Conservation (phyloP, 2,329 filamentous ascomycete genomes). For the Neurospora sp. region DNA sequence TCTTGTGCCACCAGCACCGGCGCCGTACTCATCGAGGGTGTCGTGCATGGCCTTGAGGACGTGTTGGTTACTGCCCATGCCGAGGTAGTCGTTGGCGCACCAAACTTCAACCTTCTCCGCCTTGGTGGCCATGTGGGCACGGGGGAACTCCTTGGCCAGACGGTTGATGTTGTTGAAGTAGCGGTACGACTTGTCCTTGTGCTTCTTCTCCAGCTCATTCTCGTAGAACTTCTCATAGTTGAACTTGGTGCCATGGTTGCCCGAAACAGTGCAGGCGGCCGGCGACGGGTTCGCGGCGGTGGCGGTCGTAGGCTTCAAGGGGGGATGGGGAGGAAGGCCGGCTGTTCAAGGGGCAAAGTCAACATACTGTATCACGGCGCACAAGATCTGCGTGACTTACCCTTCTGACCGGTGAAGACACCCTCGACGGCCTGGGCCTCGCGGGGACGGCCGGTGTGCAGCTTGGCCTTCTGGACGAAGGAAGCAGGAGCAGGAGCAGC, state of each 20-base stretch:
- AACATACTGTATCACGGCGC: conserved; percentile 3
- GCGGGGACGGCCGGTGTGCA: conserved; percentile 72
- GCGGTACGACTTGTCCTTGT: conserved; percentile 98
- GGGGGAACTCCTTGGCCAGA: conserved; percentile 89
- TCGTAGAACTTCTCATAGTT: conserved; percentile 88
- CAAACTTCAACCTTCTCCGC: conserved; percentile 90
- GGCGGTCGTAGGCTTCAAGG: conserved; percentile 5
- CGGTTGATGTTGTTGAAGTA: conserved; percentile 99
- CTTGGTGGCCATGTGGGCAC: conserved; percentile 76
- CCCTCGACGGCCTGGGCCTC: conserved; percentile 70
- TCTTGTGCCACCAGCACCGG: conserved; percentile 87
- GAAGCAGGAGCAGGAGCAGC: conserved; percentile 25
- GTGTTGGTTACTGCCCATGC: conserved; percentile 85
- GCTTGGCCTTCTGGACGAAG: conserved; percentile 52
- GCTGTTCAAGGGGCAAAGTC: conserved; percentile 17
- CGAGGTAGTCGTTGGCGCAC: conserved; percentile 98
- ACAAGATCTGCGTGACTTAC: conserved; percentile 25
- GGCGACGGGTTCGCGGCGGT: conserved; percentile 14
- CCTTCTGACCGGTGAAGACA: conserved; percentile 37
- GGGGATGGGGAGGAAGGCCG: conserved; percentile 25
- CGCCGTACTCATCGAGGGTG: conserved; percentile 87
- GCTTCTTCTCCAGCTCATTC: conserved; percentile 89
- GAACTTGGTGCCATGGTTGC: conserved; percentile 50
- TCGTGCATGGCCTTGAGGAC: conserved; percentile 90
- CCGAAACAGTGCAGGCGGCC: conserved; percentile 20